Evolutionary conservation across 1,284 basidiomycete genomes (phyloP).

Genomic region (Sparassis latifolia): DNA sequence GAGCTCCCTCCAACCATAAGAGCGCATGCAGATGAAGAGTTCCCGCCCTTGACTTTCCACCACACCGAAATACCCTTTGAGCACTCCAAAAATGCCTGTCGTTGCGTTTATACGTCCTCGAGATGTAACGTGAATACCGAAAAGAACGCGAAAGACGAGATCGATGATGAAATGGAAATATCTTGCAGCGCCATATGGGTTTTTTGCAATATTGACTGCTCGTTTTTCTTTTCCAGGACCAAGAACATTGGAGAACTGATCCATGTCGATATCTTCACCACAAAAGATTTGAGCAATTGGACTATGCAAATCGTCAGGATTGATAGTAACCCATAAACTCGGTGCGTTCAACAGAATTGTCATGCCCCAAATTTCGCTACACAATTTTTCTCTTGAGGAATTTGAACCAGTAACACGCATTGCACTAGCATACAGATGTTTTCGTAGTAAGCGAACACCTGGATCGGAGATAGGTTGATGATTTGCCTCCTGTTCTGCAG

Average conservation of each 20-base stretch:
- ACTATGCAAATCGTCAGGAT: conserved; percentile 24
- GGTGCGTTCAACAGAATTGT: conserved; percentile 9
- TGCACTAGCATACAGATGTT: background rate
- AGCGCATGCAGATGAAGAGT: conserved; percentile 24
- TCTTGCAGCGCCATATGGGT: background rate
- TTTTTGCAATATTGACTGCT: background rate
- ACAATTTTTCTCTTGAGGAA: background rate
- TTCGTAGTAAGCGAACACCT: background rate
- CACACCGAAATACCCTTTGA: conserved; percentile 21
- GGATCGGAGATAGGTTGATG: background rate
- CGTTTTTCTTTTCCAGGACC: conserved; percentile 15
- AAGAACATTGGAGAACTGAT: conserved; percentile 21
- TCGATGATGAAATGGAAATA: background rate
- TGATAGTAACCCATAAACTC: conserved; percentile 23
- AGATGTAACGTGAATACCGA: background rate
- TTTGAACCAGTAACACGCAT: background rate
- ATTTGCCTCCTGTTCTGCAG: background rate
- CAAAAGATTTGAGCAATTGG: conserved; percentile 31
- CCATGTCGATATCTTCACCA: conserved; percentile 32
- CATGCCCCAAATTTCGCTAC: conserved; percentile 12
- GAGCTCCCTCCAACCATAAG: conserved; percentile 22
- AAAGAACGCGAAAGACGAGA: background rate
- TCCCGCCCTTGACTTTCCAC: conserved; percentile 24
- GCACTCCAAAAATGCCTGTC: conserved; percentile 1
- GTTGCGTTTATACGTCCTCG: too few relatives aligned